Conservation (phyloP, 768 basidiomycete genomes). For the Chlorophyllum brunneum region DNA sequence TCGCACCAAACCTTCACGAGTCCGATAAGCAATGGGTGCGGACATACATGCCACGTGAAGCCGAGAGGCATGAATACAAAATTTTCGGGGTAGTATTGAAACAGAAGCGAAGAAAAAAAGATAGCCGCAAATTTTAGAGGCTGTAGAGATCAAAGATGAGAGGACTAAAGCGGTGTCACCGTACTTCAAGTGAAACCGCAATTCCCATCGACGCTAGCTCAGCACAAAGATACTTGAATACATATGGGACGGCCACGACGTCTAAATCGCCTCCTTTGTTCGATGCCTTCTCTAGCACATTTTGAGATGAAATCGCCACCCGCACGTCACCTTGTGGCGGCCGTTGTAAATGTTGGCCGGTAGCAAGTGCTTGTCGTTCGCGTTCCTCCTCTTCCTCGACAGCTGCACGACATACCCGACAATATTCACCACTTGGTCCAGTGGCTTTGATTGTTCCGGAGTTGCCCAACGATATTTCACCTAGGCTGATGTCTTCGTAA, state of each 20-base stretch:
- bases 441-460: slow-evolving; percentile 51
- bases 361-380: slow-evolving; percentile 56
- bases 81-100: too few species aligned
- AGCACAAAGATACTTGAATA: slow-evolving; percentile 90
- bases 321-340: slow-evolving; percentile 47
- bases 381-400: slow-evolving; percentile 62
- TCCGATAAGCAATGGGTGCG: too few species aligned
- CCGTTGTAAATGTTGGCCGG: slow-evolving; percentile 44
- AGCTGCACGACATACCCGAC: slow-evolving; percentile 82
- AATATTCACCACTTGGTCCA: slow-evolving; percentile 89
- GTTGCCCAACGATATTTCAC: slow-evolving; percentile 52
- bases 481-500: slow-evolving; percentile 83
- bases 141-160: neutral
- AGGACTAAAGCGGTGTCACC: slow-evolving; percentile 26
- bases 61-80: too few species aligned
- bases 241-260: slow-evolving; percentile 93
- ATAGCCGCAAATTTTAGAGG: too few species aligned
- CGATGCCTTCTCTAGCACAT: slow-evolving; percentile 56
- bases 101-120: too few species aligned
- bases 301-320: slow-evolving; percentile 63
- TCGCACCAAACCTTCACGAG: too few species aligned
- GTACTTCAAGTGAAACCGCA: slow-evolving; percentile 78
- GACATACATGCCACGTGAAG: neutral
- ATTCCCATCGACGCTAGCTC: slow-evolving; percentile 99
- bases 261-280: slow-evolving; percentile 83